These are phyloP conservation scores for Knufia fluminis DNA, from an alignment of 2,329 filamentous ascomycete species.

Conservation along the genomic window DNA sequence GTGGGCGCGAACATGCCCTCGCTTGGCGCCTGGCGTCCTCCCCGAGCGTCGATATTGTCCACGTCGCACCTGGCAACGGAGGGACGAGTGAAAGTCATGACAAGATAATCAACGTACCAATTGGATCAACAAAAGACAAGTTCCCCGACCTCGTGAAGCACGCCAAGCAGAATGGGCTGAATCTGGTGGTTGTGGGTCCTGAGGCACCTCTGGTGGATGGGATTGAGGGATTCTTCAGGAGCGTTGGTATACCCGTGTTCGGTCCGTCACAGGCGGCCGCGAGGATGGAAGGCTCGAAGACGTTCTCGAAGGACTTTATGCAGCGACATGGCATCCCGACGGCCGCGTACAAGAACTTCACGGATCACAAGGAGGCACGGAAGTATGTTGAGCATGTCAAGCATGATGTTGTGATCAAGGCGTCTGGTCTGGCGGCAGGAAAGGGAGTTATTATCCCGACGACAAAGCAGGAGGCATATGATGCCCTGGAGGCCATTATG, in stretches of 20 bases:
- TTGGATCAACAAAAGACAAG: constrained; percentile 60
- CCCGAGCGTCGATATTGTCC: constrained; percentile 64
- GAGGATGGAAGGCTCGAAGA: constrained; percentile 90
- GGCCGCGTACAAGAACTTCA: constrained; percentile 83
- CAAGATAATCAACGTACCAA: constrained; percentile 61
- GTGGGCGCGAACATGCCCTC: constrained; percentile 86
- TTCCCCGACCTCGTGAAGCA: constrained; percentile 69
- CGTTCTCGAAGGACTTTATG: constrained; percentile 98
- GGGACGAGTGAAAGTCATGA: constrained; percentile 58
- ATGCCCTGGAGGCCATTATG: constrained; percentile 84
- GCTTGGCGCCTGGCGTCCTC: constrained; percentile 91
- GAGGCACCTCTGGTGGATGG: constrained; percentile 91
- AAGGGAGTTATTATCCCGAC: constrained; percentile 90
- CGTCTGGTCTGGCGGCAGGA: constrained; percentile 79
- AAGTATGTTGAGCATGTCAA: constrained; percentile 63
- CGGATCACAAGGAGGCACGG: constrained; percentile 60
- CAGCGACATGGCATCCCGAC: constrained; percentile 81
- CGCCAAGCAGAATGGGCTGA: constrained; percentile 62
- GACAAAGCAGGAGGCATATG: constrained; percentile 70
- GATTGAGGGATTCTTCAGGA: constrained; percentile 71
- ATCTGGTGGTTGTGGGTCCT: constrained; percentile 80
- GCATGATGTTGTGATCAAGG: constrained; percentile 85
- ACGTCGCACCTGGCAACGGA: constrained; percentile 67
- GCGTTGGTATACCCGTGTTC: constrained; percentile 68
- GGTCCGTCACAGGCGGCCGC: constrained; percentile 79